Evolutionary conservation across 495 filamentous ascomycete species (phyloP), one percentile per base, ranked within the genome.

Genomic region (Staphylotrichum longicolle): DNA sequence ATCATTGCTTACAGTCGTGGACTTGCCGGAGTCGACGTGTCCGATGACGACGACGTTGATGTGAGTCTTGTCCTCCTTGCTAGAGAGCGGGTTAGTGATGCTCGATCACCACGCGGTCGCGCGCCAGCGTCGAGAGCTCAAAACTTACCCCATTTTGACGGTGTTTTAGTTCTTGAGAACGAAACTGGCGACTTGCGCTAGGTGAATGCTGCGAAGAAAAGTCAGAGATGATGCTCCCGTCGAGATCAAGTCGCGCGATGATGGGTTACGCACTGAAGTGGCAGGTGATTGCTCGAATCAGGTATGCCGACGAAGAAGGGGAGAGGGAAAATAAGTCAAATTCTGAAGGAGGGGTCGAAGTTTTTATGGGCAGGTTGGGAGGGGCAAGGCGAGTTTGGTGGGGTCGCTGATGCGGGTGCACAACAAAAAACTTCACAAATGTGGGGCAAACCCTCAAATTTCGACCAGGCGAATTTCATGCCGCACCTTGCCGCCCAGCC

Each of bases 1-100:
- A 34, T 27, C 20, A 45, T 88, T 92, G 60, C 72, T 71, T 67
- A 74, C 70, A 77, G 94, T 98, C 75, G 94, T 98, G 60, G 93
- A 97, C 88, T 98, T 98, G 82, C 94, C 94, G 80, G 91, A 95
- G 85, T 97, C 93, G 91, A 98, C 94, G 87, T 98, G 92, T 83
- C 91, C 92, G 84, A 96, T 95, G 83, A 96, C 93, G 79, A 96
- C 93, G 81, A 97, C 90, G 86, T 96, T 96, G 80, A 96, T 86
- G 77, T 96, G 92, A 78, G 76, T 75, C 84, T 90, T 90, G 14
- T 78, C 77, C 67, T 95, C 91, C 83, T 95, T 95, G 86, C 90
- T 92, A 54, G 61, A 39, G 60, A 40, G 6, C 7, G 33, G 47
- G 66, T 75, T 54, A 76, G 72, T 39, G 44, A 59, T 47, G 46